Percentiles rank a stretch among this genome's conserved stretches.
These are phyloP conservation scores for Lactarius hatsudake DNA, from an alignment of 768 basidiomycete species.

Conservation along the genomic window DNA sequence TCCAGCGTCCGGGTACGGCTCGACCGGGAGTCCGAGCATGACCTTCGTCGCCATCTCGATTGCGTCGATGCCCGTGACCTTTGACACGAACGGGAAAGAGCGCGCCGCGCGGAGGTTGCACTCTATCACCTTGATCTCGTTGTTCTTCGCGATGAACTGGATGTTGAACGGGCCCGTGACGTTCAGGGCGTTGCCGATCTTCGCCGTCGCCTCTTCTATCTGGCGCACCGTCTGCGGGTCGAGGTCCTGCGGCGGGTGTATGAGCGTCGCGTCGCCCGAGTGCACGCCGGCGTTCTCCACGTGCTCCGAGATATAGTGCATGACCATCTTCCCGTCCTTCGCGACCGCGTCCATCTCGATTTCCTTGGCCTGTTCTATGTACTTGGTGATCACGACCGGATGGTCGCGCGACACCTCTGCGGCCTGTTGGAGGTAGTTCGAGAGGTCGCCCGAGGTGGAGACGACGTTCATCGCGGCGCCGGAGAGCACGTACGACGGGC, in stretches of 20 bases:
- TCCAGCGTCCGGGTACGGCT: conserved; percentile 84
- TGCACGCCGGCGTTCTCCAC: conserved; percentile 99
- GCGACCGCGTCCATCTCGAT: conserved; percentile 99
- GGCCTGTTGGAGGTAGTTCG: conserved; percentile 90
- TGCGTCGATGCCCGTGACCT: conserved; percentile 95
- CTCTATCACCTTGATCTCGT: conserved; percentile 99
- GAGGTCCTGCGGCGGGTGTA: conserved; percentile 96
- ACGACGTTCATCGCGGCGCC: conserved; percentile 99
- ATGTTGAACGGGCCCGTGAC: conserved; percentile 99
- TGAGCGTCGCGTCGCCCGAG: conserved; percentile 97
- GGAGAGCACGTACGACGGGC: conserved; percentile 98
- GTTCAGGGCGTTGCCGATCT: conserved; percentile 96
- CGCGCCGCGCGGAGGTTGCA: conserved; percentile 97
- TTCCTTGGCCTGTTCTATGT: conserved; percentile 99
- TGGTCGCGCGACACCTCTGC: conserved; percentile 95
- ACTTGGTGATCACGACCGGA: conserved; percentile 98
- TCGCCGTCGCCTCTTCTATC: conserved; percentile 95
- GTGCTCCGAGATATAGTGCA: conserved; percentile 99
- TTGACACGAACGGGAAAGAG: conserved; percentile 98
- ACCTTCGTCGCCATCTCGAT: conserved; percentile 99
- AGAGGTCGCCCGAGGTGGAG: conserved; percentile 86
- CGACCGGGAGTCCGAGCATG: conserved; percentile 89
- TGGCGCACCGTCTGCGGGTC: conserved; percentile 95
- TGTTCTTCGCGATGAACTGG: conserved; percentile 99
- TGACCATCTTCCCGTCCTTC: conserved; percentile 94